phyloP scores from a whole-genome alignment of 805 yeast genomes.

The Dipodascus geniculatus region DNA sequence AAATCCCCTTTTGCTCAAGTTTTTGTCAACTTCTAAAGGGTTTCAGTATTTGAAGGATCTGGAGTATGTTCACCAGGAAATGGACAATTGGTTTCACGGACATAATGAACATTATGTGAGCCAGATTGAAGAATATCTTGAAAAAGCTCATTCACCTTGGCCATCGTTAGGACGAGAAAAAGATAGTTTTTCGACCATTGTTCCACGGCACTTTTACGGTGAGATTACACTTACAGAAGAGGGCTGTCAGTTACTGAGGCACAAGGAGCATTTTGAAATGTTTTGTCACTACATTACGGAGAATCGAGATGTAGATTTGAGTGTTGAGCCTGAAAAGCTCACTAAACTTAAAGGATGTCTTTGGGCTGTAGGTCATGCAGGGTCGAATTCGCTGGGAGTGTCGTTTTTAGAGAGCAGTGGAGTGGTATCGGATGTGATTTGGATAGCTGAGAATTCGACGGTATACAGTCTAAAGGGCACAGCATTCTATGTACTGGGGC shows the following conservation, averaged over 20 bases:
- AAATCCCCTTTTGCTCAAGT: constrained; percentile 46
- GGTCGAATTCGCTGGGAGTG: constrained; percentile 61
- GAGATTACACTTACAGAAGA: constrained; percentile 70
- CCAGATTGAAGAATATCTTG: constrained; percentile 24
- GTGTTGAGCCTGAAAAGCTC: constrained; percentile 27
- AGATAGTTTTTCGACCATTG: constrained; percentile 2
- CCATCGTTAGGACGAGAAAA: neutral
- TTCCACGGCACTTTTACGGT: constrained; percentile 65
- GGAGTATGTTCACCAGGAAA: constrained; percentile 52
- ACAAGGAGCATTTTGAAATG: constrained; percentile 30
- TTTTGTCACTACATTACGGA: constrained; percentile 22
- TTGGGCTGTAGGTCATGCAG: constrained; percentile 83
- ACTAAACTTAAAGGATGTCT: constrained; percentile 55
- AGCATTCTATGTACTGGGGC: constrained; percentile 67
- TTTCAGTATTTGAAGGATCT: constrained; percentile 48
- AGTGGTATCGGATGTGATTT: constrained; percentile 41
- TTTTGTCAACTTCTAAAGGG: constrained; percentile 58
- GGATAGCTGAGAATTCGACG: constrained; percentile 34
- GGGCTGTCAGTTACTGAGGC: constrained; percentile 53
- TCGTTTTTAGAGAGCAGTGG: constrained; percentile 42
- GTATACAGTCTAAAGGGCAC: constrained; percentile 61
- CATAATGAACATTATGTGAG: constrained; percentile 23
- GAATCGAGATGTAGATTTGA: constrained; percentile 12
- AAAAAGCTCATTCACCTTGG: constrained; percentile 13
- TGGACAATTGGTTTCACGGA: constrained; percentile 52